Evolutionary conservation across 2,329 filamentous ascomycete genomes (phyloP).

Genomic region (Nemania diffusa): DNA sequence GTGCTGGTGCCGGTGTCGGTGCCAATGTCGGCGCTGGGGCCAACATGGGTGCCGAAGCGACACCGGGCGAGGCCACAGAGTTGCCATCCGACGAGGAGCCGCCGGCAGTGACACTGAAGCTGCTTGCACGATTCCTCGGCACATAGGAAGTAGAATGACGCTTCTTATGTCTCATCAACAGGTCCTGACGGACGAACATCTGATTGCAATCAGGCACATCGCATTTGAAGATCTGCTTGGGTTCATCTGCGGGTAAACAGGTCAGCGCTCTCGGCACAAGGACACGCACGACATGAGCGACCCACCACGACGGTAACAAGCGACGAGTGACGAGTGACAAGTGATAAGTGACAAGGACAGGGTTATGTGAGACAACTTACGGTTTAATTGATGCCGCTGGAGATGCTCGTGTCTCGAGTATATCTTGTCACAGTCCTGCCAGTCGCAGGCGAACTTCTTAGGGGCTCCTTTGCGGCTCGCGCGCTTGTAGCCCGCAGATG

Average conservation of each 20-base stretch:
- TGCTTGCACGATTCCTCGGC: constrained; percentile 61
- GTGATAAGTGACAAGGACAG: too few relatives aligned
- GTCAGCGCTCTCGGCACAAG: constrained; percentile 30
- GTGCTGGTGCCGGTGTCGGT: too few relatives aligned
- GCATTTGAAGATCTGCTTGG: constrained; percentile 82
- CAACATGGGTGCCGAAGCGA: constrained; percentile 30
- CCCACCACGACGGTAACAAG: constrained; percentile 21
- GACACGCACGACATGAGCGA: constrained; percentile 9
- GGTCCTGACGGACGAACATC: constrained; percentile 81
- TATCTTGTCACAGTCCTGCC: constrained; percentile 78
- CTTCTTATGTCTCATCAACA: constrained; percentile 75
- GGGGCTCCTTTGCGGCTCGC: constrained; percentile 63
- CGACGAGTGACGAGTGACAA: background rate
- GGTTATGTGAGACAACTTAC: constrained; percentile 59
- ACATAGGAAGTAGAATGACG: constrained; percentile 68
- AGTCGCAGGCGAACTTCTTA: constrained; percentile 70
- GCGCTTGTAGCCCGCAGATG: constrained; percentile 56
- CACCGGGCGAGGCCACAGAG: constrained; percentile 45
- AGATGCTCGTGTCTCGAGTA: constrained; percentile 85
- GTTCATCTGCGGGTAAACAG: constrained; percentile 66
- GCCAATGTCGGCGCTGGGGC: constrained; percentile 17
- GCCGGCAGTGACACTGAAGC: constrained; percentile 55
- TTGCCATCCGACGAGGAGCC: constrained; percentile 38
- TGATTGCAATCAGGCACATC: constrained; percentile 79
- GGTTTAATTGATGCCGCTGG: constrained; percentile 84